phyloP scores from a whole-genome alignment of 352 stramenopile genomes.

The Globisporangium spiculum region DNA sequence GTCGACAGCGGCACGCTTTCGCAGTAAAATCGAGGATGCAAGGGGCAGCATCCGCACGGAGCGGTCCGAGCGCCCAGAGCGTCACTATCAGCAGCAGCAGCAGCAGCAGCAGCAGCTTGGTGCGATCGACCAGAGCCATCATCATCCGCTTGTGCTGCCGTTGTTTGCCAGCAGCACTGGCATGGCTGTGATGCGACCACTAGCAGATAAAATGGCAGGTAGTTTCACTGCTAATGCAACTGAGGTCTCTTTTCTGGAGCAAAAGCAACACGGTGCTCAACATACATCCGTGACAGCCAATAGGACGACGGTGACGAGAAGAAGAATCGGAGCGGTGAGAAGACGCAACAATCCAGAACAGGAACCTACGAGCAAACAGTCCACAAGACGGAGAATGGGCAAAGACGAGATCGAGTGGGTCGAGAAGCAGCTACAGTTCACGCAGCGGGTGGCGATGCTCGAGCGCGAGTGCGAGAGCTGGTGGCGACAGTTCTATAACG shows the following conservation, averaged over 20 bases:
- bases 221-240: neutral
- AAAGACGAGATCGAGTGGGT: slow-evolving; percentile 53
- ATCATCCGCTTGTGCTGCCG: slow-evolving; percentile 16
- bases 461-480: slow-evolving; percentile 56
- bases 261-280: neutral
- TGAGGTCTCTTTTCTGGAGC: neutral
- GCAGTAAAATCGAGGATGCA: slow-evolving; percentile 39
- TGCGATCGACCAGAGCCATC: neutral
- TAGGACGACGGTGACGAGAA: neutral
- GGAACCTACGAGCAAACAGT: neutral
- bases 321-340: slow-evolving; percentile 24
- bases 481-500: slow-evolving; percentile 51
- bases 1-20: slow-evolving; percentile 27
- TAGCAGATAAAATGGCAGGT: neutral
- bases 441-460: slow-evolving; percentile 28
- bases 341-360: slow-evolving; percentile 17
- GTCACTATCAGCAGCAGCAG: slow-evolving; percentile 3
- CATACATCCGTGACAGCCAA: neutral
- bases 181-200: neutral
- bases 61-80: slow-evolving; percentile 26
- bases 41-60: slow-evolving; percentile 49
- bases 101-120: neutral
- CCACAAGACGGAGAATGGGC: slow-evolving; percentile 22
- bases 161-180: slow-evolving; percentile 8
- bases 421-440: slow-evolving; percentile 63